Base-by-base conservation (phyloP, 352 stramenopile genomes). In the Phytopythium montanum region DNA sequence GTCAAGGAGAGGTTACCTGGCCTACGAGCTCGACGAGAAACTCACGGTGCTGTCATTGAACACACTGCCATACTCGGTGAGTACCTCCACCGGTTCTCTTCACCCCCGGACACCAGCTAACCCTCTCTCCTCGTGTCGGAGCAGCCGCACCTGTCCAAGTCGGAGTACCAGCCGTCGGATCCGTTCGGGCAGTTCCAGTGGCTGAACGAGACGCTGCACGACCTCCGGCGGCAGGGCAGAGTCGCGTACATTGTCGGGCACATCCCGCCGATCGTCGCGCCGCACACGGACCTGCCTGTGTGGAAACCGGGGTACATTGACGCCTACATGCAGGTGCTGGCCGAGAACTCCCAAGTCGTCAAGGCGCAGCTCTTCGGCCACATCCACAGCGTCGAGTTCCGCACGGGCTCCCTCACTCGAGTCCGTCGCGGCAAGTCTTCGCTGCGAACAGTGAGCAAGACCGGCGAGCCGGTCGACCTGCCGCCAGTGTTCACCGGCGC, bases 331-430 rank as follows among this genome's bases (percentile, higher is more conserved):
- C 29, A 59, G 3, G 90, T 97, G 38, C 64, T 97, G 9, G 61
- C 64, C 25, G 39, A 75, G 54, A 92, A 85, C 62, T 36, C 73
- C 0, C 66, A 80, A 23, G 67, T 89, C 48, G 72, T 97, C 44
- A 89, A 97, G 64, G 75, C 79, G 2, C 85, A 95, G 66, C 66
- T 98, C 41, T 98, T 96, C 76, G 93, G 89, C 7, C 93, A 98
- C 71, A 73, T 97, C 7, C 93, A 98, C 72, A 90, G 79, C 19
- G 75, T 97, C 62, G 93, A 98, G 74, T 96, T 97, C 63, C 88
- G 93, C 29, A 52, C 88, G 29, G 72, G 78, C 31, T 59, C 60
- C 21, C 49, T n/a, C 28, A 31, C 59, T 23, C 52, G 67, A 34
- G 54, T 38, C 1, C 51, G 61, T 13, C 31, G 49, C 28, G 60